Conservation (phyloP, 1,139 yeast species). For the Candida sanyaensis region DNA sequence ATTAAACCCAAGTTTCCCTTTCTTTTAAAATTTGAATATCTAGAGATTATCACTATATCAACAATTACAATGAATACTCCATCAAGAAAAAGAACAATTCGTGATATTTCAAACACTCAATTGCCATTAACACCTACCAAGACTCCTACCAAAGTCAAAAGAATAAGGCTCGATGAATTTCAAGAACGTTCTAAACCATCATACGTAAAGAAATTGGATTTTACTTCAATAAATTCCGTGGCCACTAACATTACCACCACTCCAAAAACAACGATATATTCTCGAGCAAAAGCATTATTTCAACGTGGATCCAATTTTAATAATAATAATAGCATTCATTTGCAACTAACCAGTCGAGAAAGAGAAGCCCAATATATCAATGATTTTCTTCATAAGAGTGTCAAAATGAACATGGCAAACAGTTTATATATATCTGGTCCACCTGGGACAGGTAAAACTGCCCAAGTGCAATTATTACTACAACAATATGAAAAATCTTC, state of each 20-base stretch:
- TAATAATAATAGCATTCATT: constrained; percentile 9
- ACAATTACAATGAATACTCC: constrained; percentile 6
- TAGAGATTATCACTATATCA: neutral
- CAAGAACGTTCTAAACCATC: constrained; percentile 4
- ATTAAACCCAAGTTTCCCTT: neutral
- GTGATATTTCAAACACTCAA: constrained; percentile 15
- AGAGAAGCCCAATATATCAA: constrained; percentile 55
- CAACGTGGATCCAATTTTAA: constrained; percentile 47
- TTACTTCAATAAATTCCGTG: constrained; percentile 7
- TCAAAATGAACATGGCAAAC: constrained; percentile 45
- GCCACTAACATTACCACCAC: constrained; percentile 6
- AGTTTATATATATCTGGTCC: constrained; percentile 95
- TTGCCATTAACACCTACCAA: constrained; percentile 13
- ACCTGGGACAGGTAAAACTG: constrained; percentile 98
- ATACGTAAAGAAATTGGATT: constrained; percentile 12
- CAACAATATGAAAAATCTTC: constrained; percentile 3
- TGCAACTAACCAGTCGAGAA: constrained; percentile 55
- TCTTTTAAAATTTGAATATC: neutral
- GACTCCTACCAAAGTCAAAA: constrained; percentile 14
- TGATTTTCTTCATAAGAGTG: constrained; percentile 45
- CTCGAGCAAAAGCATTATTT: constrained; percentile 57
- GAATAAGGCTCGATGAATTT: constrained; percentile 1
- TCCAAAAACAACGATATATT: constrained; percentile 26
- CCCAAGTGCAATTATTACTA: constrained; percentile 51
- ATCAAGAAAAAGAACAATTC: constrained; percentile 13